These are phyloP conservation scores for Tylopilus intermedius DNA, from an alignment of 768 basidiomycete species.

Conservation along the genomic window DNA sequence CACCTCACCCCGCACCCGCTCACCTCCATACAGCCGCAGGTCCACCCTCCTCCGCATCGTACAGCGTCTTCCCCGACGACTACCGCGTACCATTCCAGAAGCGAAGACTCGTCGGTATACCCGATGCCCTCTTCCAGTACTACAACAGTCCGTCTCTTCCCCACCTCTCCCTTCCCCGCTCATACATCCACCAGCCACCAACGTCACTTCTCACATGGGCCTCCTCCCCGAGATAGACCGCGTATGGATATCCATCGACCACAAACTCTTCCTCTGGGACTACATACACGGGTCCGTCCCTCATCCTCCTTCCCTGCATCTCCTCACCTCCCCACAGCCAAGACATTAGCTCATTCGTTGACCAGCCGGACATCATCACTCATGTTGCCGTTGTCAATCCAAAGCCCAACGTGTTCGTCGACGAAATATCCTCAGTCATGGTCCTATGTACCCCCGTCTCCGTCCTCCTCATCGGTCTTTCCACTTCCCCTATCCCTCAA, in stretches of 20 bases:
- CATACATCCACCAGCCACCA: conserved; percentile 45
- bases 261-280: conserved; percentile 94
- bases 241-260: conserved; percentile 93
- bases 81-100: conserved; percentile 78
- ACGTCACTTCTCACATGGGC: conserved; percentile 79
- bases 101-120: conserved; percentile 68
- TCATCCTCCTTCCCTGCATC: background rate
- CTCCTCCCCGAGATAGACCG: conserved; percentile 89
- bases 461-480: conserved; percentile 80
- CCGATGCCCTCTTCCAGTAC: conserved; percentile 72
- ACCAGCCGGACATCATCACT: conserved; percentile 86
- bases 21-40: conserved; percentile 44
- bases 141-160: conserved; percentile 57
- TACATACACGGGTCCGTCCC: conserved; percentile 81
- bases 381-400: conserved; percentile 86
- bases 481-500: conserved; percentile 41
- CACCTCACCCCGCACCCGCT: background rate
- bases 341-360: conserved; percentile 87
- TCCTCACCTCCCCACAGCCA: conserved; percentile 43
- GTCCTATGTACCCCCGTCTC: conserved; percentile 86
- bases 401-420: conserved; percentile 82
- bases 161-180: background rate
- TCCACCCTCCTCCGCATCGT: conserved; percentile 68
- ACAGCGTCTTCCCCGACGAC: conserved; percentile 74
- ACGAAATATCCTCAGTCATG: conserved; percentile 84